Percentiles rank a stretch among this genome's conserved stretches.
phyloP scores from a whole-genome alignment of 208 protist genomes.

The Crithidia bombi region DNA sequence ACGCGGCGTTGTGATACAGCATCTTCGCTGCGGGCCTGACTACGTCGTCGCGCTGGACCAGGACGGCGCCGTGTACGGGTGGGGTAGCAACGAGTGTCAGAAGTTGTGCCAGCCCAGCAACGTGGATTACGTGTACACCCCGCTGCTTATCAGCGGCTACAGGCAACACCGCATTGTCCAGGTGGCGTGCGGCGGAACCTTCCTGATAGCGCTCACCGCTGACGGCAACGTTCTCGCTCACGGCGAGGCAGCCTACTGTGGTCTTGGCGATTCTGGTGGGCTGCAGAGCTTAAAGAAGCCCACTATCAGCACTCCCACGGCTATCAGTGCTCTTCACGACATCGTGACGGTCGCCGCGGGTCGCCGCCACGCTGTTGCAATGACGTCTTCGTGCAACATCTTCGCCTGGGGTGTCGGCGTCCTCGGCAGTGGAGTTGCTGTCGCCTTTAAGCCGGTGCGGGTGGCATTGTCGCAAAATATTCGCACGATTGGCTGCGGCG shows the following conservation, averaged over 20 bases:
- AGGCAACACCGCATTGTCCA: constrained; percentile 44
- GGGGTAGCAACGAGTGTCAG: constrained; percentile 71
- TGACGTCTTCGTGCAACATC: constrained; percentile 51
- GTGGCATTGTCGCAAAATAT: constrained; percentile 56
- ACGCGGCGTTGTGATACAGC: constrained; percentile 21
- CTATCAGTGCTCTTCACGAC: constrained; percentile 35
- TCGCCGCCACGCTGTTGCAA: constrained; percentile 62
- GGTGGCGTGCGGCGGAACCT: constrained; percentile 76
- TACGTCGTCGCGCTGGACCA: constrained; percentile 63
- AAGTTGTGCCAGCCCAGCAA: constrained; percentile 16
- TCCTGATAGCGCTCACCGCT: constrained; percentile 63
- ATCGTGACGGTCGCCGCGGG: constrained; percentile 65
- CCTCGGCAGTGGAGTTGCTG: constrained; percentile 28
- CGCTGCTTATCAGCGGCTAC: constrained; percentile 45
- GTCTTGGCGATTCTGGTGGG: constrained; percentile 24
- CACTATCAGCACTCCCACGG: constrained; percentile 22
- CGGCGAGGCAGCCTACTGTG: constrained; percentile 69
- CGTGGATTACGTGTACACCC: constrained; percentile 39
- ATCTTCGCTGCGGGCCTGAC: constrained; percentile 61
- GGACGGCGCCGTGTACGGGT: constrained; percentile 52
- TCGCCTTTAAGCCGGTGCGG: constrained; percentile 40
- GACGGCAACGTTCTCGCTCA: constrained; percentile 61
- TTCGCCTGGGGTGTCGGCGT: constrained; percentile 72
- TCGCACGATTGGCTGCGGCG: constrained; percentile 68
- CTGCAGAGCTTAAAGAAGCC: background rate